Base-by-base conservation (phyloP, 208 protist species). In the Endotrypanum monterogeii region DNA sequence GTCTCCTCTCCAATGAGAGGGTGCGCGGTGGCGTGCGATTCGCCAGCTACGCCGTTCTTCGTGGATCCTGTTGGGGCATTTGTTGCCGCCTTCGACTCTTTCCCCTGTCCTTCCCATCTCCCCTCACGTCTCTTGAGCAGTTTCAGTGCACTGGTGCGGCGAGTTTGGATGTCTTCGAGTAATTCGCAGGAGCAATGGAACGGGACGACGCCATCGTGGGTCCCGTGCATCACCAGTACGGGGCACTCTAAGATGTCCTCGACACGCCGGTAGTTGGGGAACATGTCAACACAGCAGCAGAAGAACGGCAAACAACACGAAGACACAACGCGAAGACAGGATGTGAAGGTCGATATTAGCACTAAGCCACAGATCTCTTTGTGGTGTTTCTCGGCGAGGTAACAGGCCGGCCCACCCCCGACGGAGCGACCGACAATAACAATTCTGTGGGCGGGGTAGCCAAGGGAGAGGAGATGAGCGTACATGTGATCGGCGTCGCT, bases 371-470 rank as follows among this genome's bases (percentile, higher is more conserved):
- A 87, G 37, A 95, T 82, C 11, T 83, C 65, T 7, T 76, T 68
- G 67, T 93, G 87, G 71, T 95, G 81, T 51, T 92, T 84, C 67
- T 85, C 50, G 16, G 90, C 90, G 37, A 95, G 74, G 67, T 93
- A 95, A 75, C 83, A 92, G 11, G 90, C 76, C 2, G 90, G 88
- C 0, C 90, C 90, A 11, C 90, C 90, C 32, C 90, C 90, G 67
- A 95, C 81, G n/a, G 87, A 93, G 60, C 88, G 88, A 46, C 90
- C 90, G 58, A 93, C 86, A 1, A 95, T 61, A 48, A 95, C 58
- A 35, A 93, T 86, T 28, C 61, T 76, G 55, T 75, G 44, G 7
- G 83, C 76, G 6, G 69, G 54, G 81, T 88, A 89, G 58, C 84
- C 78, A 2, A 89, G 51, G 23, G 50, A 54, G 3, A 72, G 71